Evolutionary conservation across 805 yeast species (phyloP).

Genomic region (Saccharomyces eubayanus): DNA sequence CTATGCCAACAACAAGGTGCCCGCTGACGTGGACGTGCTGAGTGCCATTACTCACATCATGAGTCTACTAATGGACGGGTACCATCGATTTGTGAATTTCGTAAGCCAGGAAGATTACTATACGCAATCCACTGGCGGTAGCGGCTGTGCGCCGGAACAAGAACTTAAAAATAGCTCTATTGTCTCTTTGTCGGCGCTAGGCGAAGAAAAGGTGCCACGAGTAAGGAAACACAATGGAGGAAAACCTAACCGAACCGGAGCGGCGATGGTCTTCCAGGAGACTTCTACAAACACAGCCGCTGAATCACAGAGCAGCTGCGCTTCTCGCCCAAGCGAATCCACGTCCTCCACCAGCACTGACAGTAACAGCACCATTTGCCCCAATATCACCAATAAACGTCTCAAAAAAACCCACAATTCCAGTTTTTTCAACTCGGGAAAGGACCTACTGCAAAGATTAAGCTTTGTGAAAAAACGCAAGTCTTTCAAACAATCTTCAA

Average conservation of each 20-base stretch:
- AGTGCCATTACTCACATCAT: constrained; percentile 22
- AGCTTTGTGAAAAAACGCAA: not conserved
- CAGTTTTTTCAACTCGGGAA: not conserved
- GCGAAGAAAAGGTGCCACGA: not conserved
- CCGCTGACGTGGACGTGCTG: constrained; percentile 13
- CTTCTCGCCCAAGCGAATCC: not conserved
- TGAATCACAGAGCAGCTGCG: not conserved
- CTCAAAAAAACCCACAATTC: not conserved
- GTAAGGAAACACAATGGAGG: not conserved
- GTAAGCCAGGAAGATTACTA: not conserved
- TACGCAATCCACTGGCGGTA: not conserved
- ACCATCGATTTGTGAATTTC: constrained; percentile 12
- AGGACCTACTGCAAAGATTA: not conserved
- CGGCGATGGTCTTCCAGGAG: not conserved
- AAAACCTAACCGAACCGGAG: not conserved
- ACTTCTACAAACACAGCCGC: not conserved
- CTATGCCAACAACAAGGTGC: constrained; percentile 8
- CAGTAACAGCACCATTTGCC: not conserved
- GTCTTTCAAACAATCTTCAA: not conserved
- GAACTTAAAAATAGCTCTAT: not conserved
- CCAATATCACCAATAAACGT: not conserved
- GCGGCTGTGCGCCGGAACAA: not conserved
- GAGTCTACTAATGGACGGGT: constrained; percentile 23
- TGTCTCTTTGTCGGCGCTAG: not conserved
- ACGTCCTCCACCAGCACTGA: not conserved